Evolutionary conservation across 2,329 filamentous ascomycete species (phyloP), one percentile per base, ranked within the genome.

Genomic region (Phoma sp.): DNA sequence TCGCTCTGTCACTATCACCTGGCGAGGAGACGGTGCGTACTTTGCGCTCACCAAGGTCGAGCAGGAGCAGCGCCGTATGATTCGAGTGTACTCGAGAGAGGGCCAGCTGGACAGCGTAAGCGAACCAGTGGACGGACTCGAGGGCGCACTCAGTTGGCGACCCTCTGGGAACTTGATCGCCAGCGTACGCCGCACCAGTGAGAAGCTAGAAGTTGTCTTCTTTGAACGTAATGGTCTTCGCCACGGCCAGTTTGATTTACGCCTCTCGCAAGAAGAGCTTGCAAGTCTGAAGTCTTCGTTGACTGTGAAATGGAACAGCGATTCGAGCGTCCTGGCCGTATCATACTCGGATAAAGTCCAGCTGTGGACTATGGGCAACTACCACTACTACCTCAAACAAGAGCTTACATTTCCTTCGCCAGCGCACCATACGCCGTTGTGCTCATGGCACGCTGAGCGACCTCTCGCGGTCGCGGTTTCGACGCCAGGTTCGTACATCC

Each of bases 341-440:
- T 81, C 85, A 1, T 85, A 93, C 64, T 80, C 81, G 29, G 85
- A 92, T 61, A 84, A 86, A 51, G 79, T 95, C n/a, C 95, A 99
- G 71, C 80, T 99, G 1, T 99, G 95, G 95, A 96, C 92, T 0
- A 96, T 89, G 83, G 90, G 92, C 19, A 99, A 99, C 74, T 99
- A 99, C 65, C 91, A 98, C 72, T 99, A 95, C 85, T 98, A 98
- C 74, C 81, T 99, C 15, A 99, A 99, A 78, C 92, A 96, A 73
- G 92, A 97, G 71, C 81, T 97, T 6, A 44, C 48, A 2, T 70
- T 72, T 25, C 69, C 70, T 4, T 31, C 4, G 67, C 69, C 27
- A 33, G 46, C 45, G 49, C 53, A 17, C 24, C 52, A 6, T 51
- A 64, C 54, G 19, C 64, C 62, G 27, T 51, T 53, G 41, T 71